phyloP scores from a whole-genome alignment of 192 early-diverging fungal genomes.

The Kappamyces sp. region DNA sequence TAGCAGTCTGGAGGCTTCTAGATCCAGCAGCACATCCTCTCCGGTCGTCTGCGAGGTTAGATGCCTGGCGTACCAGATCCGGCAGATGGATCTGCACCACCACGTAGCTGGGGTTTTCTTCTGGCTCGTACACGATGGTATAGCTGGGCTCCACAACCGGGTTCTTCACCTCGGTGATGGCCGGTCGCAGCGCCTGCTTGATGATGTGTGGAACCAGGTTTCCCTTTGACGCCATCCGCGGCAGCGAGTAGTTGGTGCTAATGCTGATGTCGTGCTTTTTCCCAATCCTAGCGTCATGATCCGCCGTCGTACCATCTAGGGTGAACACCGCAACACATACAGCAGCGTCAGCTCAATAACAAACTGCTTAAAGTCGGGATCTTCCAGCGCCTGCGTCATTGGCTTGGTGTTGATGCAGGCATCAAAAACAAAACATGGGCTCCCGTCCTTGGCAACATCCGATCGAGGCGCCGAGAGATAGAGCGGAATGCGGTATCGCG shows the following conservation, averaged over 20 bases:
- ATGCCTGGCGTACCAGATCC: not conserved
- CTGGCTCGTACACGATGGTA: conserved; percentile 5
- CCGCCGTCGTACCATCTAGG: conserved; percentile 59
- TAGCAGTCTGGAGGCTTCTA: not conserved
- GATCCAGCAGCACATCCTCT: not conserved
- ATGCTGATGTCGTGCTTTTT: conserved; percentile 21
- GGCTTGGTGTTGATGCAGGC: conserved; percentile 59
- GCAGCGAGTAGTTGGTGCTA: conserved; percentile 51
- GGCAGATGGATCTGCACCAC: not conserved
- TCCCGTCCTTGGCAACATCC: conserved; percentile 51
- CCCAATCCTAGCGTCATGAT: conserved; percentile 51
- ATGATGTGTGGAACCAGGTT: conserved; percentile 51
- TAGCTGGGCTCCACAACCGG: conserved; percentile 1
- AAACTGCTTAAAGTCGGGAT: conserved; percentile 62
- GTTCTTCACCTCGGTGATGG: conserved; percentile 31
- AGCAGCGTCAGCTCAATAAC: conserved; percentile 62
- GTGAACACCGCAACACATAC: not conserved
- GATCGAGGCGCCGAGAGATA: conserved; percentile 43
- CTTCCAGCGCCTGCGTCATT: conserved; percentile 44
- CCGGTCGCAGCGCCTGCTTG: conserved; percentile 41
- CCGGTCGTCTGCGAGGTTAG: not conserved
- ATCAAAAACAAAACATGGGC: conserved; percentile 56
- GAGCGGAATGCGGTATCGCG: conserved; percentile 60
- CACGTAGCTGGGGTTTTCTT: not conserved
- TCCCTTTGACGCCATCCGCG: conserved; percentile 52